These are phyloP conservation scores for Thelonectria discophora DNA, from an alignment of 2,329 filamentous ascomycete species.

Conservation along the genomic window DNA sequence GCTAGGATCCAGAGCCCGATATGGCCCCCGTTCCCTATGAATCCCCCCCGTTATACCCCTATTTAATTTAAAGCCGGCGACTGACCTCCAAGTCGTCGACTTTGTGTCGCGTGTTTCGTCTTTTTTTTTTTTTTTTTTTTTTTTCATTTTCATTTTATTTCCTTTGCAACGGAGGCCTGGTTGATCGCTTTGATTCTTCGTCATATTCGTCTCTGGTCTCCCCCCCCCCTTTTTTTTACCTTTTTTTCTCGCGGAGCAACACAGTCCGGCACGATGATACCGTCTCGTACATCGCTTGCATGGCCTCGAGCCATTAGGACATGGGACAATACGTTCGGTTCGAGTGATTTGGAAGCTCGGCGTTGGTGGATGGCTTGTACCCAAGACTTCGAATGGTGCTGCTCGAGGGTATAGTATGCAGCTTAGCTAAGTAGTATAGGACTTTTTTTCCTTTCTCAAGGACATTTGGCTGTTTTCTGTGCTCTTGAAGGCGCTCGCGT, in stretches of 20 bases:
- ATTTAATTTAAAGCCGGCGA: conserved; percentile 24
- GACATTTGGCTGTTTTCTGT: conserved; percentile 17
- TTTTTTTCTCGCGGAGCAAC: conserved; percentile 12
- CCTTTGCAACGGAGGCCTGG: conserved; percentile 4
- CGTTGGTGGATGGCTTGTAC: conserved; percentile 41
- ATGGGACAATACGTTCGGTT: conserved; percentile 25
- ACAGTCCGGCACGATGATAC: neutral
- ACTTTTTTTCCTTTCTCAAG: conserved; percentile 28
- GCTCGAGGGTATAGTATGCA: conserved; percentile 29
- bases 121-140: too few relatives aligned
- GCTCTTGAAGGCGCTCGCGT: neutral
- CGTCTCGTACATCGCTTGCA: neutral
- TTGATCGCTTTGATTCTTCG: conserved; percentile 6
- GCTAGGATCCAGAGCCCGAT: conserved; percentile 39
- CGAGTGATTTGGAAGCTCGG: conserved; percentile 40
- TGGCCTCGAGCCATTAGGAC: neutral
- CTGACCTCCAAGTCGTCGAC: conserved; percentile 11
- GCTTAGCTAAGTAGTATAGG: conserved; percentile 31
- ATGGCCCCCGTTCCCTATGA: conserved; percentile 25
- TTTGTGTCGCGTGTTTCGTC: conserved; percentile 21
- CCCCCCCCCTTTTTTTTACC: conserved; percentile 13
- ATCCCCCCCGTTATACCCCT: conserved; percentile 35
- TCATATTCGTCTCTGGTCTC: neutral
- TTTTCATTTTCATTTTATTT: too few relatives aligned
- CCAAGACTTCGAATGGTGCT: conserved; percentile 20